These are phyloP conservation scores for Microsporum canis DNA, from an alignment of 2,329 filamentous ascomycete species.

Conservation along the genomic window DNA sequence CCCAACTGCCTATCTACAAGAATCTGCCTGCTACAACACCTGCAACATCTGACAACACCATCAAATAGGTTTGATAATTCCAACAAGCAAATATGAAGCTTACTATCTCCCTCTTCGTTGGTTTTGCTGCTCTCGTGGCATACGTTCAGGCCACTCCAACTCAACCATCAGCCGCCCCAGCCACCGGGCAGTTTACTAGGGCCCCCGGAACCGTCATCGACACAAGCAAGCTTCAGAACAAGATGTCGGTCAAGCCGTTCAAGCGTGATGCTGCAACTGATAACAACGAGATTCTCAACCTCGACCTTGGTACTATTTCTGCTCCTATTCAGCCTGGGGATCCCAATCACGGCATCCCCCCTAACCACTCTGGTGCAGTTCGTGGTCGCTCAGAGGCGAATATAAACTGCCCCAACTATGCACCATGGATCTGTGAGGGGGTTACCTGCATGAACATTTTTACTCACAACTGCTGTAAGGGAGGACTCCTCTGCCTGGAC, in stretches of 20 bases:
- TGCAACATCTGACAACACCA: background rate
- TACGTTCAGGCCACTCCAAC: slow-evolving; percentile 5
- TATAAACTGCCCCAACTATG: slow-evolving; percentile 1
- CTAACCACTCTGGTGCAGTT: background rate
- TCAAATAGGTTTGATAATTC: background rate
- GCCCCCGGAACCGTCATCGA: slow-evolving; percentile 10
- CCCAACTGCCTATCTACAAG: background rate
- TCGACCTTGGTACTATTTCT: slow-evolving; percentile 7
- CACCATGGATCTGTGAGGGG: slow-evolving; percentile 10
- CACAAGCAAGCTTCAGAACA: slow-evolving; percentile 4
- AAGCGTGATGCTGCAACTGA: background rate
- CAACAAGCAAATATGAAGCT: slow-evolving; percentile 8
- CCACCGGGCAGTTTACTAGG: slow-evolving; percentile 8
- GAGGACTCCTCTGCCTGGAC: slow-evolving; percentile 8
- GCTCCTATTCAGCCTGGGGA: slow-evolving; percentile 6
- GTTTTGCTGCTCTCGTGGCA: slow-evolving; percentile 2
- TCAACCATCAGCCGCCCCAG: background rate
- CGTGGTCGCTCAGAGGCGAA: background rate
- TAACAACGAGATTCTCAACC: slow-evolving; percentile 2
- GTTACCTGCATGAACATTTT: slow-evolving; percentile 11
- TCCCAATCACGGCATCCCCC: background rate
- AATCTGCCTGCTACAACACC: background rate
- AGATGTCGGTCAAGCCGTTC: background rate
- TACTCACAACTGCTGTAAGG: slow-evolving; percentile 12
- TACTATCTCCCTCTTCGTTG: background rate